Evolutionary conservation across 1,284 basidiomycete genomes (phyloP).

Genomic region (Boletus semigastroideus): DNA sequence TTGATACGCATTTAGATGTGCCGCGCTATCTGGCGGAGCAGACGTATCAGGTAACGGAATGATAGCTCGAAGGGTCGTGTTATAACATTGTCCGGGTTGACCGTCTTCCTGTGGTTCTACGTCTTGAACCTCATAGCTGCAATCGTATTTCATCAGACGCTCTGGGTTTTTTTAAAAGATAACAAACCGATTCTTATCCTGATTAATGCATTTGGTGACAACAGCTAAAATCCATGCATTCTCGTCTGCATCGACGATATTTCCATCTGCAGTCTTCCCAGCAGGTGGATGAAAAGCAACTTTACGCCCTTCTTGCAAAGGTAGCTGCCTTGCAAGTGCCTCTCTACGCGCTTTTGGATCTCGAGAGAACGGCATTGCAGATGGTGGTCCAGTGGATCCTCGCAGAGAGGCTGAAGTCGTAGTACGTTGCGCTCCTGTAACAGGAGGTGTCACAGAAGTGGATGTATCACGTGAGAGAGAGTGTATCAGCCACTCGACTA

Average conservation of each 20-base stretch:
- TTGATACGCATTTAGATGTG: slow-evolving; percentile 67
- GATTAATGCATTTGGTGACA: slow-evolving; percentile 64
- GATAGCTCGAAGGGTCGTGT: slow-evolving; percentile 64
- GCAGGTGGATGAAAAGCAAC: slow-evolving; percentile 75
- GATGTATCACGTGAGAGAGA: too few relatives aligned
- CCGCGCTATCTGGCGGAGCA: slow-evolving; percentile 52
- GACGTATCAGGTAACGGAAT: slow-evolving; percentile 75
- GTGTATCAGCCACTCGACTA: too few relatives aligned
- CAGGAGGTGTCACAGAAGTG: slow-evolving; percentile 37
- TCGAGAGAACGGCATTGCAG: slow-evolving; percentile 55
- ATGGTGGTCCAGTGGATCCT: slow-evolving; percentile 57
- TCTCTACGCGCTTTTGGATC: slow-evolving; percentile 67
- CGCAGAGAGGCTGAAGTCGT: slow-evolving; percentile 45
- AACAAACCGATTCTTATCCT: slow-evolving; percentile 62
- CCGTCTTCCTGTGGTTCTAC: slow-evolving; percentile 77
- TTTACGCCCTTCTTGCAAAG: slow-evolving; percentile 68
- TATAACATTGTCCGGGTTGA: slow-evolving; percentile 68
- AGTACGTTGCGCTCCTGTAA: slow-evolving; percentile 41
- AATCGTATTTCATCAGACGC: slow-evolving; percentile 8
- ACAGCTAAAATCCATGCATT: slow-evolving; percentile 80
- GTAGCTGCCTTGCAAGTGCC: slow-evolving; percentile 57
- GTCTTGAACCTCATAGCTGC: slow-evolving; percentile 79
- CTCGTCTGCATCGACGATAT: slow-evolving; percentile 54
- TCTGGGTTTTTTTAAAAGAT: not conserved
- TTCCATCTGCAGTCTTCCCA: slow-evolving; percentile 47